Evolutionary conservation across 169 alveolate species (phyloP), one percentile per base, ranked within the genome.

Genomic region (Cryptosporidium sp.): DNA sequence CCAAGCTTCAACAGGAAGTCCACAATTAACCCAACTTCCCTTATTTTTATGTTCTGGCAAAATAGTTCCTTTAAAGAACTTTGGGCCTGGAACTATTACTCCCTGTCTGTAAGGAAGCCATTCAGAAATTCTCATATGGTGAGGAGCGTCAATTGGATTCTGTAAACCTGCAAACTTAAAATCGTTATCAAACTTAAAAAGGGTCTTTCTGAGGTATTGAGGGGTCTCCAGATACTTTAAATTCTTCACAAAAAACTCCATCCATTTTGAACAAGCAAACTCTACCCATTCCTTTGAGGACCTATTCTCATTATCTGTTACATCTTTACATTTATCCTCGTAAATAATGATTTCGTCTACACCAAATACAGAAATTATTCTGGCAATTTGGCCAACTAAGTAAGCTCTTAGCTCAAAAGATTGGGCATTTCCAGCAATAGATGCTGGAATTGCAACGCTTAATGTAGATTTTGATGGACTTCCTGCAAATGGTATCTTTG

Each of bases 111-210:
- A 96, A 44, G 98, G 98, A 73, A 97, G 94, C 98, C 98, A 96
- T 91, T 98, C 99, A 70, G 94, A 94, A 23, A 95, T 94, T 67
- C 98, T 93, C 75, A 98, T 92, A 92, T 98, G 99, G 92, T 98
- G 99, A 53, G 99, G 99, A 18, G 99, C 98, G 92, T 98, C 99
- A 51, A 98, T 94, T 2, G 99, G 99, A 91, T 97, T 98, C 97
- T 97, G 98, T 56, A 98, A 91, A 39, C 99, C 99, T 65, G 99
- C 96, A 87, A 93, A 95, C 68, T 96, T 96, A 53, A 98, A 93
- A 85, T 95, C 98, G 45, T 70, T 93, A 39, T 87, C 92, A 91
- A 94, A 94, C 18, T 94, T 94, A 68, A 95, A 95, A 86, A 98
- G 93, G 21, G 93, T 84, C 91, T 95, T 97, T 84, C 99, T 94